These are phyloP conservation scores for Komagataella phaffii DNA, from an alignment of 805 yeast species.

Conservation along the genomic window DNA sequence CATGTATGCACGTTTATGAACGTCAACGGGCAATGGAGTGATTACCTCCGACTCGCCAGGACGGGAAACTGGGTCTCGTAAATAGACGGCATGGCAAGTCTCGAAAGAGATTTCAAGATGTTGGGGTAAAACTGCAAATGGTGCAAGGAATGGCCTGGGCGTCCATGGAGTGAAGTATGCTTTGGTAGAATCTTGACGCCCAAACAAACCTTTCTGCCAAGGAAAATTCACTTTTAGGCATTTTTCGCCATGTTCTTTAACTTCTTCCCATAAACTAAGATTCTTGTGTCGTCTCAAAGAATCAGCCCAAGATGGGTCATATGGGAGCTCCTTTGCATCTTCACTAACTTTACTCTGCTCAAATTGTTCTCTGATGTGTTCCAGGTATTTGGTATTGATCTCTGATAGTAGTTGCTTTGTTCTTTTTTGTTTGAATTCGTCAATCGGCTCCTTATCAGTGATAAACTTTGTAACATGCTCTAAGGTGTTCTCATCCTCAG, in stretches of 20 bases:
- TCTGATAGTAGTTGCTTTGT: constrained; percentile 19
- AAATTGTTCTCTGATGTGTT: constrained; percentile 16
- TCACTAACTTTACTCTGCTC: neutral
- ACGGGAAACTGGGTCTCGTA: constrained; percentile 94
- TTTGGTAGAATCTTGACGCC: constrained; percentile 64
- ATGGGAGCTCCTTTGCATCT: neutral
- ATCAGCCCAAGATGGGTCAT: constrained; percentile 32
- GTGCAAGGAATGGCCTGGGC: constrained; percentile 86
- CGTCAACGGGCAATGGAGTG: constrained; percentile 69
- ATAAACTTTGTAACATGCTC: neutral
- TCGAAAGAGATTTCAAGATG: constrained; percentile 83
- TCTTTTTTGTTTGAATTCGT: constrained; percentile 14
- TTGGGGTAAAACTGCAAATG: constrained; percentile 83
- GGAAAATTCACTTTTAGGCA: constrained; percentile 49
- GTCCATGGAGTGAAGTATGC: constrained; percentile 95
- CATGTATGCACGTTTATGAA: constrained; percentile 92
- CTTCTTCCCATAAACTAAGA: constrained; percentile 19
- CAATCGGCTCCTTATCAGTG: constrained; percentile 1
- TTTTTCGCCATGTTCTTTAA: constrained; percentile 17
- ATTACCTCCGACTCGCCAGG: constrained; percentile 96
- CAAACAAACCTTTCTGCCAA: constrained; percentile 72
- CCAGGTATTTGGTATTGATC: constrained; percentile 16
- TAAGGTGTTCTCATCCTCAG: constrained; percentile 2
- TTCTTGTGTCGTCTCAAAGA: constrained; percentile 26
- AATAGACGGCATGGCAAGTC: constrained; percentile 92